A percentile compares a stretch with the other conserved stretches of the same genome.
Evolutionary conservation across 2,329 filamentous ascomycete genomes (phyloP).

Genomic region (Leptographium flavum): DNA sequence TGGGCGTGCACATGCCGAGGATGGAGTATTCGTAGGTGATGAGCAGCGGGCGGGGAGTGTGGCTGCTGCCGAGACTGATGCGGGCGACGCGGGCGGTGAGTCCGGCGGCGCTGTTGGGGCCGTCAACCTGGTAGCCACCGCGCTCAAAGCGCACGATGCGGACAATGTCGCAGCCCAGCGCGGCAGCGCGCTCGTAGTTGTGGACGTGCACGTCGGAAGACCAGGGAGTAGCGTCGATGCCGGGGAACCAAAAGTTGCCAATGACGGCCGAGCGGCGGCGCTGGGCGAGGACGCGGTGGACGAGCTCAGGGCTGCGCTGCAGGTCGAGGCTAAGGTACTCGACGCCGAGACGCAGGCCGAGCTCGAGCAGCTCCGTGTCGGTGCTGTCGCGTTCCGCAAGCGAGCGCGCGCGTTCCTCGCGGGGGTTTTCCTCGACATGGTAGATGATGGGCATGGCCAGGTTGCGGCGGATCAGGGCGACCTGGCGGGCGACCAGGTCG

Average conservation of each 20-base stretch:
- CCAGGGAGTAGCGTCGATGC: slow-evolving; percentile 37
- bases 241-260: slow-evolving; percentile 36
- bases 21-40: slow-evolving; percentile 31
- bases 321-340: slow-evolving; percentile 53
- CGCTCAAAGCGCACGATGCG: slow-evolving; percentile 44
- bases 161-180: slow-evolving; percentile 46
- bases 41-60: slow-evolving; percentile 36
- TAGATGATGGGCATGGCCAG: slow-evolving; percentile 42
- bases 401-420: slow-evolving; percentile 24
- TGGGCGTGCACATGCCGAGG: slow-evolving; percentile 25
- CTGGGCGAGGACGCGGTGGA: slow-evolving; percentile 33
- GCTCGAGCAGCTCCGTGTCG: slow-evolving; percentile 44
- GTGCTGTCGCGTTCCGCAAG: slow-evolving; percentile 23
- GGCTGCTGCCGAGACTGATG: no score
- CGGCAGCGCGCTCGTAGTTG: slow-evolving; percentile 38
- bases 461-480: slow-evolving; percentile 41
- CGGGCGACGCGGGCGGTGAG: slow-evolving; percentile 27
- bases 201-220: slow-evolving; percentile 34
- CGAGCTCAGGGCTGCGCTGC: slow-evolving; percentile 33
- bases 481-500: slow-evolving; percentile 36
- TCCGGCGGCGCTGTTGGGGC: slow-evolving; percentile 29
- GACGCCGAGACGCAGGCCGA: slow-evolving; percentile 50
- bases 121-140: slow-evolving; percentile 30
- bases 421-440: slow-evolving; percentile 36
- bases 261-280: slow-evolving; percentile 47